Evolutionary conservation across 306 rosid genomes (phyloP), one percentile per base, ranked within the genome.

Genomic region (Castanea mollissima): DNA sequence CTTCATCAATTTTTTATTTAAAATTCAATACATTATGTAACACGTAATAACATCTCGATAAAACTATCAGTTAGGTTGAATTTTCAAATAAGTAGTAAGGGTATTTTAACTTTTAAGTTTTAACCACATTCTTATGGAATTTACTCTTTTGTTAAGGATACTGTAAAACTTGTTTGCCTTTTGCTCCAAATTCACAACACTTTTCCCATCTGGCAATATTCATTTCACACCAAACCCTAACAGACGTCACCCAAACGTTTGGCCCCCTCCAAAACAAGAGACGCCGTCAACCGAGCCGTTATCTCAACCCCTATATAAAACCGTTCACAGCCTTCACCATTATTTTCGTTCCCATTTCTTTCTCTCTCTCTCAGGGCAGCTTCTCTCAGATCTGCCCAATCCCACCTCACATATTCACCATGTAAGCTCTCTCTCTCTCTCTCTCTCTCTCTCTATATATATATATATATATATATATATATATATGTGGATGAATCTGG

Each of bases 331-430:
- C 58, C 18, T 16, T 76, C 5, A 12, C 5, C 64, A 35, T 60
- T 34, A 11, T 25, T 18, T 52, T 13, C 15, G 32, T 76, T 23
- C 51, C 41, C 64, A 54, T 69, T 60, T 59, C 67, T n/a, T 8
- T 7, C 31, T 27, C 51, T 25, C 52, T 49, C 54, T 49, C 29
- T 21, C 9, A 51, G 76, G 85, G 80, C 80, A 73, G 82, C 78
- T 68, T 69, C 63, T 69, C 72, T 55, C 70, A 77, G 87, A 87
- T 89, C 91, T 85, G 83, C 83, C 44, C 55, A 31, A 55, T 56
- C 74, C 57, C 55, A 46, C 32, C 20, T 76, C 79, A n/a, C 21
- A 5, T 69, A 18, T 74, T 56, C 78, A 52, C 70, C 80, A 16
- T 65, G 85, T 77, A 71, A 70, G 18, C 21, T 73, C 25, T 62